phyloP scores from a whole-genome alignment of 768 basidiomycete genomes.

The Russula lepida region DNA sequence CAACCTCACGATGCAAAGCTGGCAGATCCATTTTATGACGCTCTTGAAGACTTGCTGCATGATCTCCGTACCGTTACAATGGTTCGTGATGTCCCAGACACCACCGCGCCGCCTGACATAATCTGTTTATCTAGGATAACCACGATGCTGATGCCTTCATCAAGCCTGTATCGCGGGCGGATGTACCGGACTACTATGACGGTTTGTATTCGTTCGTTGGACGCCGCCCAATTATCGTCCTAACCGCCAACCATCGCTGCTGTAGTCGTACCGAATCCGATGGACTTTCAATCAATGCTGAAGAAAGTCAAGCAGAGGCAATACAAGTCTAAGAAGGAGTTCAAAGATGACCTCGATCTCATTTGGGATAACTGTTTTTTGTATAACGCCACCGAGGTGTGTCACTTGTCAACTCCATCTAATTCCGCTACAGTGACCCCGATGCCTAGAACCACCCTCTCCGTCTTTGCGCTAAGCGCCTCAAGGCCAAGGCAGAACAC shows the following conservation, averaged over 20 bases:
- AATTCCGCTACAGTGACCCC: constrained; percentile 3
- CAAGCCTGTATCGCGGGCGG: constrained; percentile 82
- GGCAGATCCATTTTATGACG: constrained; percentile 88
- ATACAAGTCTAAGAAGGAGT: constrained; percentile 91
- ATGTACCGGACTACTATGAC: constrained; percentile 91
- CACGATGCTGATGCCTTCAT: constrained; percentile 91
- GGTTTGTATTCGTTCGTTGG: constrained; percentile 39
- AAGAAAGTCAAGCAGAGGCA: constrained; percentile 88
- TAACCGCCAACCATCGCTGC: background rate
- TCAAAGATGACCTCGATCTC: constrained; percentile 87
- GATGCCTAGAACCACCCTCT: constrained; percentile 72
- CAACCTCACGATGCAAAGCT: constrained; percentile 56
- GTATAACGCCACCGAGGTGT: constrained; percentile 86
- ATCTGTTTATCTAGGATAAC: constrained; percentile 47
- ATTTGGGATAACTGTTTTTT: constrained; percentile 95
- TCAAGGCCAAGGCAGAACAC: constrained; percentile 77
- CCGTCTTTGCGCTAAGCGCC: constrained; percentile 67
- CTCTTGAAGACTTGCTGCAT: constrained; percentile 75
- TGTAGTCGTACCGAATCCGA: constrained; percentile 84
- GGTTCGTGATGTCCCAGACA: constrained; percentile 35
- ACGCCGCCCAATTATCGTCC: background rate
- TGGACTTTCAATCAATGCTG: constrained; percentile 91
- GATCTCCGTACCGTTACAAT: constrained; percentile 78
- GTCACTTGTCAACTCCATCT: constrained; percentile 25
- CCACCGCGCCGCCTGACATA: constrained; percentile 24